Evolutionary conservation across 768 basidiomycete genomes (phyloP), one percentile per base, ranked within the genome.

Genomic region (Tulasnella calospora): DNA sequence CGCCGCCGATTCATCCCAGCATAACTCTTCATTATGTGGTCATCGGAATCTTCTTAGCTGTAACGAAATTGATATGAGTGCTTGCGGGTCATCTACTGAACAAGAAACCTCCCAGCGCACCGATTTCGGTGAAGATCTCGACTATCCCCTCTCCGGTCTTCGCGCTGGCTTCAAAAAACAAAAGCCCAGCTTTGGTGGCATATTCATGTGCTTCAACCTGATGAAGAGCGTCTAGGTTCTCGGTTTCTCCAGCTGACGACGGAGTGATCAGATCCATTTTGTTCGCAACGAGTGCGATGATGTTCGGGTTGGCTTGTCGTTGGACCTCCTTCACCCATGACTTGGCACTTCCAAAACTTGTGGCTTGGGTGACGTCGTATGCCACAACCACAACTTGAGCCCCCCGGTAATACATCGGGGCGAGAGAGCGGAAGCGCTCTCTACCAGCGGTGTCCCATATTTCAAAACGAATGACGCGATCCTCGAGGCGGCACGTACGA

Each of bases 301-400:
- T 99, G 84, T 99, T 99, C 46, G 97, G 96, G 84, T 98, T 98
- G 33, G 98, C 98, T 83, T 99, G 98, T 81, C 98, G 91, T 84
- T 99, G 98, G 33, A 99, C 88, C 85, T 99, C 98, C 87, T 98
- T 98, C 79, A 99, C 96, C 98, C 98, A 99, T 40, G 96, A 95
- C 87, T 99, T 98, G 76, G 98, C 98, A 85, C 99, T 99, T 85
- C 99, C 97, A 79, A 99, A 88, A 82, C 95, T 97, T 78, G 92
- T 89, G 69, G 94, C 93, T 85, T 98, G 98, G 73, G 97, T 99
- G 77, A 99, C 91, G 84, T 99, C 98, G 84, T 98, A 99, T 27
- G 98, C 97, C 12, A 99, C 98, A 57, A 99, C 96, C 41, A 96
- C 97, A 4, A 96, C 96, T 84, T 96, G 94, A 10, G 97, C 95